phyloP scores from a whole-genome alignment of 208 protist species.

The Acanthamoeba lenticulata region DNA sequence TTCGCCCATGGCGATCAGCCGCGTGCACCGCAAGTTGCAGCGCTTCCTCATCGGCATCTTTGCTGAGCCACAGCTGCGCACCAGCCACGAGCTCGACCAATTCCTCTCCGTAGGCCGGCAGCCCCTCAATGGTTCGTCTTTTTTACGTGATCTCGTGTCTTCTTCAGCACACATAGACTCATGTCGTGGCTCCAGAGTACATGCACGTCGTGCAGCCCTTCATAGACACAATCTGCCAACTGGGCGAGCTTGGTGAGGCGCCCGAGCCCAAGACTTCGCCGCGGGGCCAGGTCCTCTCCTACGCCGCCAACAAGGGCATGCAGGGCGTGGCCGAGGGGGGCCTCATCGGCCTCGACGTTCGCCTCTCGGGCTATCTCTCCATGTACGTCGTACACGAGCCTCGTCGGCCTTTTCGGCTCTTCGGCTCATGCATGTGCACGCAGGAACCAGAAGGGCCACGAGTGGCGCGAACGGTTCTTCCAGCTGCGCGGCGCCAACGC shows the following conservation, averaged over 20 bases:
- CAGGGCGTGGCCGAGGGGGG: slow-evolving; percentile 32
- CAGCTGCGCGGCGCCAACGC: slow-evolving; percentile 37
- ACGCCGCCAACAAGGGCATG: slow-evolving; percentile 24
- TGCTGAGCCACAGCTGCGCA: background rate
- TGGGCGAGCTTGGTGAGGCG: slow-evolving; percentile 10
- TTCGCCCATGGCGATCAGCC: background rate
- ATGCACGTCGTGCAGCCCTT: slow-evolving; percentile 39
- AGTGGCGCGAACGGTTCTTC: slow-evolving; percentile 19
- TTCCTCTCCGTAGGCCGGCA: background rate
- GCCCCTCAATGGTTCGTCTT: background rate
- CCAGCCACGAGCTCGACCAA: background rate
- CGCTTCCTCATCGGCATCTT: background rate
- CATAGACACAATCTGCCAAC: background rate
- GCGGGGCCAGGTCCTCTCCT: background rate
- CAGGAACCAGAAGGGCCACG: background rate
- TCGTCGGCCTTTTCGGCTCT: too few species aligned
- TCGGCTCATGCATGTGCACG: background rate
- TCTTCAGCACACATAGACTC: too few species aligned
- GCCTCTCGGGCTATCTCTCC: background rate
- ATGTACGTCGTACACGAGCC: background rate
- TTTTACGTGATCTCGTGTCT: background rate
- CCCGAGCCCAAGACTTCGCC: slow-evolving; percentile 32
- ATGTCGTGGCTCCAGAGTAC: background rate
- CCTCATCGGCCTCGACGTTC: background rate
- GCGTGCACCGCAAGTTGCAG: slow-evolving; percentile 2